A percentile compares a stretch with the other conserved stretches of the same genome.
Conservation (phyloP, 78 protist species). For the Isochrysis galbana region DNA sequence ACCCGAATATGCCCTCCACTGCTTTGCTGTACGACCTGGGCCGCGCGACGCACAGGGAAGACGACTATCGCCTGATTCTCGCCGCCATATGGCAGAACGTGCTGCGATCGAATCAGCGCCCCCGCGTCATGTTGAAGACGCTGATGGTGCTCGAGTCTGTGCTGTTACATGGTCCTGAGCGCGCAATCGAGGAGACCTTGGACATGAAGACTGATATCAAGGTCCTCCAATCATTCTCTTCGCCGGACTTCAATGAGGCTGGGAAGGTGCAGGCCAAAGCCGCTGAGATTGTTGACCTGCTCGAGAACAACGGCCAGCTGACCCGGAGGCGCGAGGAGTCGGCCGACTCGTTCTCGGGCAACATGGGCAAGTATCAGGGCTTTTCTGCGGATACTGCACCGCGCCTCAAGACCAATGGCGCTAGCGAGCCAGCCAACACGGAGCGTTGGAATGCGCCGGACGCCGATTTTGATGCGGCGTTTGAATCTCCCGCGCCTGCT, state of each 20-base stretch:
- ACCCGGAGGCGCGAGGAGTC: not conserved
- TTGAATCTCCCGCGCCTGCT: not conserved
- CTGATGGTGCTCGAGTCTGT: conserved; percentile 7
- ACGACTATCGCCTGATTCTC: conserved; percentile 10
- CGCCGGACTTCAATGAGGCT: not conserved
- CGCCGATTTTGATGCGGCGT: conserved; percentile 20
- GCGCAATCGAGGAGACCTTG: conserved; percentile 16
- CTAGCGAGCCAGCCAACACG: too few relatives aligned
- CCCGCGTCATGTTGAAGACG: conserved; percentile 3
- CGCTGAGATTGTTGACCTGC: not conserved
- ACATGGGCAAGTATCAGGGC: not conserved
- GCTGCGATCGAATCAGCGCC: conserved; percentile 7
- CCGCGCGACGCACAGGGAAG: conserved; percentile 18
- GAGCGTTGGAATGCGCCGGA: not conserved
- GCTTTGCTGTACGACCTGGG: conserved; percentile 11
- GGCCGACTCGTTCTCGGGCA: not conserved
- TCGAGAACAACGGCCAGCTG: not conserved
- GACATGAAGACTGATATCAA: conserved; percentile 28
- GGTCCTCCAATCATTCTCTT: not conserved
- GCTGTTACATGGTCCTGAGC: conserved; percentile 26
- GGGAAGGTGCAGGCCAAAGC: conserved; percentile 7
- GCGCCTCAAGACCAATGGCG: too few relatives aligned
- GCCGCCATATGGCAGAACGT: not conserved
- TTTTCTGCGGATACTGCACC: not conserved
- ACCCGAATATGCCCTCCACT: not conserved